phyloP scores from a whole-genome alignment of 805 yeast species.

The Metschnikowia shivogae region DNA sequence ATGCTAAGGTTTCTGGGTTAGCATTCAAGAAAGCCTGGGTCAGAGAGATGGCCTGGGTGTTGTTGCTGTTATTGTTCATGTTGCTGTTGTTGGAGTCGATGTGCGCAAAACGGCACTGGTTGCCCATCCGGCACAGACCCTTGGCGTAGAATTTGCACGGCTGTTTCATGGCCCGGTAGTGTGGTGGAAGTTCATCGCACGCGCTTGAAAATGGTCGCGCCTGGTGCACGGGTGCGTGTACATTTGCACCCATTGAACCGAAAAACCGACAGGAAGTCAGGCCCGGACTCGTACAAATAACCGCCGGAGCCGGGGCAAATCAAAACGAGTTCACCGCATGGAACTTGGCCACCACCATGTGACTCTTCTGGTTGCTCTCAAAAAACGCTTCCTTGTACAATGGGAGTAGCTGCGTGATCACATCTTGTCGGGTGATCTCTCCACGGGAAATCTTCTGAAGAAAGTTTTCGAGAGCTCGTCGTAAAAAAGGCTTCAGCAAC shows the following conservation, averaged over 20 bases:
- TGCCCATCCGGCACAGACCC: constrained; percentile 28
- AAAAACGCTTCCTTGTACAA: constrained; percentile 60
- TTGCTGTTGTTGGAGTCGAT: constrained; percentile 3
- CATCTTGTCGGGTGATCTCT: constrained; percentile 44
- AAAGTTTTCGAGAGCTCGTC: constrained; percentile 69
- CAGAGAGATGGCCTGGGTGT: constrained; percentile 3
- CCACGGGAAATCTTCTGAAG: constrained; percentile 72
- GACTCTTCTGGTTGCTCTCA: constrained; percentile 16
- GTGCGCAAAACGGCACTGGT: constrained; percentile 26
- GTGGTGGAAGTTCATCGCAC: not conserved
- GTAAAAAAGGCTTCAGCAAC: constrained; percentile 81
- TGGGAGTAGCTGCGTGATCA: constrained; percentile 49
- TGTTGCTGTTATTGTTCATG: constrained; percentile 4
- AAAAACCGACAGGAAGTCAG: too few relatives aligned
- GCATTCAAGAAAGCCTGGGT: constrained; percentile 6
- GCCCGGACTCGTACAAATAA: too few relatives aligned
- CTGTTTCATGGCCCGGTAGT: constrained; percentile 4
- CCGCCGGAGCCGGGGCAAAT: not conserved
- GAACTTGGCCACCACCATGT: constrained; percentile 16
- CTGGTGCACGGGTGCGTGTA: constrained; percentile 10
- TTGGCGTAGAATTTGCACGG: constrained; percentile 23
- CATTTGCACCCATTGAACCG: constrained; percentile 6
- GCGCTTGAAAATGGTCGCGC: not conserved
- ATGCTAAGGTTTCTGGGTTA: constrained; percentile 13
- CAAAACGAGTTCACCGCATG: constrained; percentile 10